Conservation (phyloP, 352 stramenopile genomes). For the Globisporangium acanthophoron region DNA sequence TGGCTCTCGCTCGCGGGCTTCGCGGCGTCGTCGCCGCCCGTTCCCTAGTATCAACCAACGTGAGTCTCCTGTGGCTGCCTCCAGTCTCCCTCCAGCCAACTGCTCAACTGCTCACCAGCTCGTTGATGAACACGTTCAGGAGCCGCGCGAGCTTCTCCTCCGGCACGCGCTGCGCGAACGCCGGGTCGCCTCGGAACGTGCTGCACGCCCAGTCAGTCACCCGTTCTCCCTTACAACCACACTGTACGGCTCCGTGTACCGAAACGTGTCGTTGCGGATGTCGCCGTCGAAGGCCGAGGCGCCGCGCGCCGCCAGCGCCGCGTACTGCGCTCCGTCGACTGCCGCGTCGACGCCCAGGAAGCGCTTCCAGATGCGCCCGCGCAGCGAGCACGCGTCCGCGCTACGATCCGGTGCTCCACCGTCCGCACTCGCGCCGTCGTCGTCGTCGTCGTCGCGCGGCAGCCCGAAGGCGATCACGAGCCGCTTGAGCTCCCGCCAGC, state of each 20-base stretch:
- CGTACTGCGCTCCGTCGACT: slow-evolving; percentile 59
- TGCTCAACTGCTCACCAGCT: slow-evolving; percentile 31
- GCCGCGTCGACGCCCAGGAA: slow-evolving; percentile 77
- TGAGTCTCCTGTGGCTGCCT: not conserved
- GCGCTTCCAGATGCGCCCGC: slow-evolving; percentile 86
- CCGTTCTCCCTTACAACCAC: not conserved
- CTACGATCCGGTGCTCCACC: no score
- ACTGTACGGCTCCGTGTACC: slow-evolving; percentile 13
- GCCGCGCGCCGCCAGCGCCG: slow-evolving; percentile 58
- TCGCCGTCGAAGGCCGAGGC: slow-evolving; percentile 80
- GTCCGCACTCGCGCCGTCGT: no score
- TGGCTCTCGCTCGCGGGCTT: slow-evolving; percentile 13
- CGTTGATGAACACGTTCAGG: slow-evolving; percentile 90
- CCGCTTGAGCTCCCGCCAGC: slow-evolving; percentile 77
- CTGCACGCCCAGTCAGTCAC: slow-evolving; percentile 6
- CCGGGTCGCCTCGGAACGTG: slow-evolving; percentile 84
- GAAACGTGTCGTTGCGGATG: slow-evolving; percentile 91
- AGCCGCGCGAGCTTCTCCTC: slow-evolving; percentile 89
- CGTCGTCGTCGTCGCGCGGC: slow-evolving; percentile 34
- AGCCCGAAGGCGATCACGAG: slow-evolving; percentile 79
- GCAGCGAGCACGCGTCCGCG: slow-evolving; percentile 41
- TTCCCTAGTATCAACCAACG: not conserved
- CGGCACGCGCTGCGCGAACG: slow-evolving; percentile 85
- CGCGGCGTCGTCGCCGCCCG: slow-evolving; percentile 9
- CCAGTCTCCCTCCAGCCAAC: not conserved